Evolutionary conservation across 1,284 basidiomycete species (phyloP).

Genomic region (Bjerkandera adusta): DNA sequence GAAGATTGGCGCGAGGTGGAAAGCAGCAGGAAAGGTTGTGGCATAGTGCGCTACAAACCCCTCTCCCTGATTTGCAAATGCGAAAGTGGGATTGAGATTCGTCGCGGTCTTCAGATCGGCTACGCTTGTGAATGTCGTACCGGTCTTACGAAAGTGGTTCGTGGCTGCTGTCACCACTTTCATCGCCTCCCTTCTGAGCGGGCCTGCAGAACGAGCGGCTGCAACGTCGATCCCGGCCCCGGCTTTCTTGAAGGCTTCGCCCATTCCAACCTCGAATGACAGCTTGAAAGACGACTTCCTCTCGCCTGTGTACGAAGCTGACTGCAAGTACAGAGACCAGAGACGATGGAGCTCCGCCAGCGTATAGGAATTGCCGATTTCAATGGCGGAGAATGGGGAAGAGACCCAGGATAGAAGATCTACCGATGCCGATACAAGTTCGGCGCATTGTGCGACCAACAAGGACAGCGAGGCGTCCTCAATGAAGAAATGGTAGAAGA

Average conservation of each 20-base stretch:
- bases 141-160: conserved; percentile 40
- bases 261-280: neutral
- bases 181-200: conserved; percentile 31
- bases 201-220: conserved; percentile 43
- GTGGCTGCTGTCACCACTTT: neutral
- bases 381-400: conserved; percentile 19
- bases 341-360: conserved; percentile 39
- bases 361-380: conserved; percentile 37
- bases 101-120: conserved; percentile 27
- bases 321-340: conserved; percentile 38
- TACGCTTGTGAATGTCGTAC: conserved; percentile 35
- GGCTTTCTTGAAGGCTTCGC: neutral
- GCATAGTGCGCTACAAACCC: conserved; percentile 45
- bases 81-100: conserved; percentile 46
- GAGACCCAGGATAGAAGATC: neutral
- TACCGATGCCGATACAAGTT: neutral
- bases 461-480: conserved; percentile 37
- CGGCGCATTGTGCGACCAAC: neutral
- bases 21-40: conserved; percentile 42
- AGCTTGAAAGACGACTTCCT: neutral
- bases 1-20: conserved; percentile 42
- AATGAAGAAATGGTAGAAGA: conserved; percentile 55
- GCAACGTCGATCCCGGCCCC: neutral
- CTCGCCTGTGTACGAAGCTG: neutral
- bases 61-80: conserved; percentile 39